phyloP scores from a whole-genome alignment of 257 asterid genomes.

The Prunella vulgaris region DNA sequence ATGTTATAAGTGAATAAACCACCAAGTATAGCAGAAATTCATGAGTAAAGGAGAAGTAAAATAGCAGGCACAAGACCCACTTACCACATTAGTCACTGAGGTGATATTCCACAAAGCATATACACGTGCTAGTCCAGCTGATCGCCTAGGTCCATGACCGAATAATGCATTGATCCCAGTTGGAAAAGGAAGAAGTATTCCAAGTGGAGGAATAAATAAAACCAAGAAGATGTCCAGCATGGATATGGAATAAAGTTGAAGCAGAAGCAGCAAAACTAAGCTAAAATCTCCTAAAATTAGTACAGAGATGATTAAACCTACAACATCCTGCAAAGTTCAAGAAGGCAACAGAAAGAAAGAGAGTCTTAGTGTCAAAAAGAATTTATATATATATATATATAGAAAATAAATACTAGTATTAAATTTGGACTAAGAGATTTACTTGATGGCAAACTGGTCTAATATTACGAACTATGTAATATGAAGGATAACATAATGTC shows the following conservation, averaged over 20 bases:
- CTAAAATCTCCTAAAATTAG: slow-evolving; percentile 88
- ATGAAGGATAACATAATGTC: slow-evolving; percentile 42
- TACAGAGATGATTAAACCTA: slow-evolving; percentile 71
- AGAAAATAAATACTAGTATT: not conserved
- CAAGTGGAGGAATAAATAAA: slow-evolving; percentile 72
- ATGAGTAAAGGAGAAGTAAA: not conserved
- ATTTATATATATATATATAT: not conserved
- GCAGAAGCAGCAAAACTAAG: slow-evolving; percentile 77
- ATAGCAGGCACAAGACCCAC: slow-evolving; percentile 24
- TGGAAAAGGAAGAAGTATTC: slow-evolving; percentile 83
- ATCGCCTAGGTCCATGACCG: slow-evolving; percentile 78
- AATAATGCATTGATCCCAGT: slow-evolving; percentile 84
- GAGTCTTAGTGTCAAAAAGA: not conserved
- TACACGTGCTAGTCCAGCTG: slow-evolving; percentile 82
- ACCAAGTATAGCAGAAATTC: not conserved
- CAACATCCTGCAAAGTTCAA: slow-evolving; percentile 67
- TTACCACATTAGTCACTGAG: slow-evolving; percentile 76
- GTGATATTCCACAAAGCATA: slow-evolving; percentile 82
- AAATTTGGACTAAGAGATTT: slow-evolving; percentile 13
- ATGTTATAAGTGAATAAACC: not conserved
- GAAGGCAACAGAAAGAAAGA: slow-evolving; percentile 7
- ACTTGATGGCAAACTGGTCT: slow-evolving; percentile 91
- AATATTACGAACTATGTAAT: slow-evolving; percentile 54
- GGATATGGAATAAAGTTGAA: slow-evolving; percentile 78
- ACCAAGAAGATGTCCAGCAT: slow-evolving; percentile 54